These are phyloP conservation scores for Scenedesmus sp. DNA, from an alignment of 163 green algal species.

Conservation along the genomic window DNA sequence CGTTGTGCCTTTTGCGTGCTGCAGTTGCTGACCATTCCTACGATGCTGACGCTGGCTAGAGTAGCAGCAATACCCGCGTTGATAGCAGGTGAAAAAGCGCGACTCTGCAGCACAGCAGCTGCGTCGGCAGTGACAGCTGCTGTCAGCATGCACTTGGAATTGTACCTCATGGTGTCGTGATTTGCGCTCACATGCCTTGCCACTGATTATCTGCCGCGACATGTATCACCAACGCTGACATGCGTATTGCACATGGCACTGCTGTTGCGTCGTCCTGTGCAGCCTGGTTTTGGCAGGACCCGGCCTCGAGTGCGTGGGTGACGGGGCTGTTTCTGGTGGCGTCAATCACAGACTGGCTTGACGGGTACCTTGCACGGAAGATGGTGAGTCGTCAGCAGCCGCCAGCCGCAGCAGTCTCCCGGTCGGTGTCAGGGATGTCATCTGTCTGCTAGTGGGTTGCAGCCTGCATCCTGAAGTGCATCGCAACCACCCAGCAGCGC, in stretches of 20 bases:
- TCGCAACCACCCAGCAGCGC: too few relatives aligned
- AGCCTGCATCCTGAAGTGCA: too few relatives aligned
- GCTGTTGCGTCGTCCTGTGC: neutral
- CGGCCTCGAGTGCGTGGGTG: constrained; percentile 11
- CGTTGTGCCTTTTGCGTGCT: neutral
- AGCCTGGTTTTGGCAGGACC: constrained; percentile 58
- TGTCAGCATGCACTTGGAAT: neutral
- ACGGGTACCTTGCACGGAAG: constrained; percentile 92
- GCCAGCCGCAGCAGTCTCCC: neutral
- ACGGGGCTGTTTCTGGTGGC: constrained; percentile 85
- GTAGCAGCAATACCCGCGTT: constrained; percentile 87
- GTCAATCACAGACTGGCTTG: constrained; percentile 93
- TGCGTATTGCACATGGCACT: neutral
- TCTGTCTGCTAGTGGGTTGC: neutral
- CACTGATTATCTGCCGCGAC: neutral
- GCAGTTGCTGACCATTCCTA: constrained; percentile 84
- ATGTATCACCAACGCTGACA: neutral
- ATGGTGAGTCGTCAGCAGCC: constrained; percentile 64
- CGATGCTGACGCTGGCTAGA: constrained; percentile 83
- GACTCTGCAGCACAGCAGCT: neutral
- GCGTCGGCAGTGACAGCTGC: neutral
- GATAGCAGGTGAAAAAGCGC: constrained; percentile 63
- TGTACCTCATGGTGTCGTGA: neutral
- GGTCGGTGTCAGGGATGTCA: neutral
- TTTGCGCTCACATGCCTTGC: neutral